A percentile compares a stretch with the other conserved stretches of the same genome.
phyloP scores from a whole-genome alignment of 2,329 filamentous ascomycete species.

The Monosporascus sp. region DNA sequence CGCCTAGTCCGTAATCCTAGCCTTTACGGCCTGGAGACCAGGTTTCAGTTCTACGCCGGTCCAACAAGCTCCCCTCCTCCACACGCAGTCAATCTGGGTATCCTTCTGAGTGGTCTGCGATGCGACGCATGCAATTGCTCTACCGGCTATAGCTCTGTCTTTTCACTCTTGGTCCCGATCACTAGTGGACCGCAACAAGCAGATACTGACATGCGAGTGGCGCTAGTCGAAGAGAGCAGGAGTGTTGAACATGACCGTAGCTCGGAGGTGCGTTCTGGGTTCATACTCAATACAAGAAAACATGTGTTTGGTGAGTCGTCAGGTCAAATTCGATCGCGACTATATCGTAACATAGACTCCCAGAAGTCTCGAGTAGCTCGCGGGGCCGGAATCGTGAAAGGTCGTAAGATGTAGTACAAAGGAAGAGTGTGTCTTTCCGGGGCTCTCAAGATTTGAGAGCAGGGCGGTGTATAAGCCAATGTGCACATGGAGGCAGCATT shows the following conservation, averaged over 20 bases:
- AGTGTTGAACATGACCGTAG: neutral
- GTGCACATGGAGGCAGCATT: neutral
- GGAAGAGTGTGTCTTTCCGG: slow-evolving; percentile 7
- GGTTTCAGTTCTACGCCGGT: slow-evolving; percentile 4
- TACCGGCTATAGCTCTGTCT: slow-evolving; percentile 2
- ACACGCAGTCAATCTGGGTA: slow-evolving; percentile 15
- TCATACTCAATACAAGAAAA: slow-evolving; percentile 19
- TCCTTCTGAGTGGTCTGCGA: slow-evolving; percentile 9
- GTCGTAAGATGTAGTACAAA: slow-evolving; percentile 5
- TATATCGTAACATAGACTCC: slow-evolving; percentile 11
- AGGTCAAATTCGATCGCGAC: slow-evolving; percentile 12
- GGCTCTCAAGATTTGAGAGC: slow-evolving; percentile 5
- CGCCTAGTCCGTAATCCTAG: slow-evolving; percentile 6
- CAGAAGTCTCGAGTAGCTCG: slow-evolving; percentile 9
- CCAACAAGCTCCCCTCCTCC: slow-evolving; percentile 5
- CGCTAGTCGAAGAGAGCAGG: slow-evolving; percentile 1
- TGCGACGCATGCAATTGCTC: slow-evolving; percentile 3
- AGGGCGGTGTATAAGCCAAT: too few relatives aligned
- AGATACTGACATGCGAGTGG: neutral
- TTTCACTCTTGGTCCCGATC: slow-evolving; percentile 5
- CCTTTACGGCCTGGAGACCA: slow-evolving; percentile 9
- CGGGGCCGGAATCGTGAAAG: slow-evolving; percentile 12
- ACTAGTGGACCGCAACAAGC: neutral
- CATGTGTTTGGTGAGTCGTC: slow-evolving; percentile 10
- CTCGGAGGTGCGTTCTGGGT: slow-evolving; percentile 2